Base-by-base conservation (phyloP, 768 basidiomycete genomes). In the Podaxis sp. region DNA sequence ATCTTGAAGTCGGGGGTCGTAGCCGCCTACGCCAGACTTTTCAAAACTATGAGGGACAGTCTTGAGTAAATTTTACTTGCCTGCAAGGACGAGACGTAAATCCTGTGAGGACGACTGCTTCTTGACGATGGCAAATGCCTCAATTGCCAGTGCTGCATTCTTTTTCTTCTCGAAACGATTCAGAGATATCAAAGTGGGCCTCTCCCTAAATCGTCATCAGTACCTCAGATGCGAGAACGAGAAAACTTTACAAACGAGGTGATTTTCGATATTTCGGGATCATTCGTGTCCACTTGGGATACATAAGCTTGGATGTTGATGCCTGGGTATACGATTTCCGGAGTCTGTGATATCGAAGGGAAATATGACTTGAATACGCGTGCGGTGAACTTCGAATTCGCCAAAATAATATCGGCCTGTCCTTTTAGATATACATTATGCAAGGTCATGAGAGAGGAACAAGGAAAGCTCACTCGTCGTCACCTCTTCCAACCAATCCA, bases 161-260 rank as follows among this genome's bases (percentile, higher is more conserved):
- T 99, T 99, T 80, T 98, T 98, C 69, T 82, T 85, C 75, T 99
- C 97, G 70, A 96, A 98, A 2, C 96, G 90, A 72, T 99, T 98
- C 38, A 98, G 77, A 4, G 96, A 93, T 0, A 98, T 70, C 3
- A 98, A 74, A 0, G 93, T 94, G 0, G 90, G 92, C 3, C 81
- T 80, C 37, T 83, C 73, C 47, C 87, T 88, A 27, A 22, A 61
- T 19, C 61, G n/a, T 41, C 27, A 15, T 56, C 25, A 63, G 25
- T 41, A 37, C 53, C 46, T 27, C 19, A 36, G 25, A 50, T 38
- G 19, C 19, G n/a, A 57, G 22, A n/a, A 55, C 25, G 40, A 41
- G 57, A n/a, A 50, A 63, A 65, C 29, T n/a, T 13, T 0, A 78
- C 89, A 68, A 69, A 90, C 88, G 88, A 90, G 22, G 70, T 61